These are phyloP conservation scores for Saposhnikovia divaricata DNA, from an alignment of 129 eudicot genomes.

Conservation along the genomic window DNA sequence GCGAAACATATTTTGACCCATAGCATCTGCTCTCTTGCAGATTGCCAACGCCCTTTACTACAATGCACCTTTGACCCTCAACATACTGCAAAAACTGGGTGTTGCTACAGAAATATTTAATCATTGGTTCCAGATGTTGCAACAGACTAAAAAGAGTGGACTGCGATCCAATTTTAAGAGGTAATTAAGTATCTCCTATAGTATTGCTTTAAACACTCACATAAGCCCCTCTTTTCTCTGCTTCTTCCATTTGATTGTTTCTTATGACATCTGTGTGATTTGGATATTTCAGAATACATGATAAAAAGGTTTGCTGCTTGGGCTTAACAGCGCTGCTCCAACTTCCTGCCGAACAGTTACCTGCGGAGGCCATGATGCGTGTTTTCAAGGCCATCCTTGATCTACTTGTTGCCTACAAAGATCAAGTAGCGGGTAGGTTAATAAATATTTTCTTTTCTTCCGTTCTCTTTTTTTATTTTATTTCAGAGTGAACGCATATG, in stretches of 20 bases:
- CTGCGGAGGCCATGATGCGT: slow-evolving; percentile 89
- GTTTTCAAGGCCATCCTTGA: slow-evolving; percentile 87
- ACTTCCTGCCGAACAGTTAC: slow-evolving; percentile 81
- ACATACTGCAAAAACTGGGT: slow-evolving; percentile 78
- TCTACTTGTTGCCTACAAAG: slow-evolving; percentile 89
- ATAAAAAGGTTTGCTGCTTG: slow-evolving; percentile 88
- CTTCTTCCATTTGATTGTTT: not conserved
- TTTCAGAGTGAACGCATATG: not conserved
- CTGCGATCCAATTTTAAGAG: slow-evolving; percentile 71
- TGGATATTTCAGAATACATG: slow-evolving; percentile 60
- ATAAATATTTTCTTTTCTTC: not conserved
- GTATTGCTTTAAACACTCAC: not conserved
- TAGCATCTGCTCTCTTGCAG: slow-evolving; percentile 30
- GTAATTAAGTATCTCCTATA: slow-evolving; percentile 19
- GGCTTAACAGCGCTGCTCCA: slow-evolving; percentile 84
- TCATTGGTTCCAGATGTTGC: slow-evolving; percentile 95
- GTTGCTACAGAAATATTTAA: slow-evolving; percentile 78
- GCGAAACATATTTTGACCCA: not conserved
- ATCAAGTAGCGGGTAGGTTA: slow-evolving; percentile 75
- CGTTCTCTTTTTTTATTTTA: not conserved
- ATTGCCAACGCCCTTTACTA: slow-evolving; percentile 86
- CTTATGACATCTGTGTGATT: not conserved
- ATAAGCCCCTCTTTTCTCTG: not conserved
- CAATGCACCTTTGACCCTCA: slow-evolving; percentile 58
- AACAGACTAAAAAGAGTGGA: slow-evolving; percentile 78